These are phyloP conservation scores for Rhododendron ferrugineum DNA, from an alignment of 148 eudicot genomes.

Conservation along the genomic window DNA sequence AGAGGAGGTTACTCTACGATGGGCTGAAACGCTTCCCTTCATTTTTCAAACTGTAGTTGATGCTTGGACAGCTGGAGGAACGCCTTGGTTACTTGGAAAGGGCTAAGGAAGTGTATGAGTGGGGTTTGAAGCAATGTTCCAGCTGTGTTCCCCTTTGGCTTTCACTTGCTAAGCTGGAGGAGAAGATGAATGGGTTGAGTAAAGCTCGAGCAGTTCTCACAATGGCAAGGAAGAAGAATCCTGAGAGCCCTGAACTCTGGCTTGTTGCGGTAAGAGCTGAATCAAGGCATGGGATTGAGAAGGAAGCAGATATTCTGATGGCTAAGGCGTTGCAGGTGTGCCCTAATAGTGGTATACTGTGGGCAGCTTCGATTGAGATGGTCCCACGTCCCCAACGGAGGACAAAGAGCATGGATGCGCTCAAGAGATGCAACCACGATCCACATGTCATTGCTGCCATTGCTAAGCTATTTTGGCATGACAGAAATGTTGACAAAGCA, in stretches of 20 bases:
- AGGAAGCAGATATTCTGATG: slow-evolving; percentile 81
- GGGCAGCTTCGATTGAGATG: slow-evolving; percentile 92
- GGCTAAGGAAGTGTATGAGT: slow-evolving; percentile 64
- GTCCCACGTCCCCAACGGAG: slow-evolving; percentile 86
- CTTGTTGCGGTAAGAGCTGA: no score
- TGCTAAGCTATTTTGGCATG: slow-evolving; percentile 85
- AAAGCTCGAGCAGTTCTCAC: slow-evolving; percentile 81
- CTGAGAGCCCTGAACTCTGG: slow-evolving; percentile 23
- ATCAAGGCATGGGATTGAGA: slow-evolving; percentile 62
- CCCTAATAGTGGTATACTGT: slow-evolving; percentile 79
- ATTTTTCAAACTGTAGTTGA: slow-evolving; percentile 51
- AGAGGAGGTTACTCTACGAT: slow-evolving; percentile 70
- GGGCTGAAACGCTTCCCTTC: slow-evolving; percentile 68
- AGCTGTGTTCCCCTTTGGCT: slow-evolving; percentile 77
- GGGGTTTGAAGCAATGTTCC: slow-evolving; percentile 65
- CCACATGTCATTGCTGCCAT: slow-evolving; percentile 73
- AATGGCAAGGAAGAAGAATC: slow-evolving; percentile 81
- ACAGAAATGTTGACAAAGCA: slow-evolving; percentile 87
- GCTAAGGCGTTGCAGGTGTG: slow-evolving; percentile 96
- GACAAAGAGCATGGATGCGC: slow-evolving; percentile 36
- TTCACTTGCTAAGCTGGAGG: slow-evolving; percentile 76
- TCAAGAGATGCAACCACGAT: slow-evolving; percentile 44
- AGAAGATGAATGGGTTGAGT: slow-evolving; percentile 73
- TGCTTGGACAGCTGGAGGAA: slow-evolving; percentile 90
- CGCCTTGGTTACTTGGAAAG: slow-evolving; percentile 40